Base-by-base conservation (phyloP, 768 basidiomycete genomes). In the Phlebiopsis flavidoalba region DNA sequence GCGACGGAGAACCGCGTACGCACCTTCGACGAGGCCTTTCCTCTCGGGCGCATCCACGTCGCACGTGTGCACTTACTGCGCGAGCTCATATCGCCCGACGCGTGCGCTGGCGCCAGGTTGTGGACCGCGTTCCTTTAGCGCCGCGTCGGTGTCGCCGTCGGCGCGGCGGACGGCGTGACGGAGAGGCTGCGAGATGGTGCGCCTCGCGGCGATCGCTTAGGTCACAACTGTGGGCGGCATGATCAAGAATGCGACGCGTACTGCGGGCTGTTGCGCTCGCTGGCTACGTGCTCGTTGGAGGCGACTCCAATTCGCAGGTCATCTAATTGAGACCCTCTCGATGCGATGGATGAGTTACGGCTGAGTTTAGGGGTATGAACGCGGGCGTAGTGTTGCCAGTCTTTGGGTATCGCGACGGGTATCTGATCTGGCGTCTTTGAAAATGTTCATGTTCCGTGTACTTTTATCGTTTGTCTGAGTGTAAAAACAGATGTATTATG, bases 231-330 rank as follows among this genome's bases (percentile, higher is more conserved):
- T 65, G 86, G 86, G 5, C 66, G 85, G 47, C 83, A 86, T n/a
- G 73, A 87, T 87, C 68, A 88, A 87, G 80, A 88, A 88, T 63
- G 83, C 83, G 1, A 81, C 80, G 17, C 73, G 83, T 59, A 88
- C 85, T 3, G 86, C 86, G n/a, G n/a, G n/a, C n/a, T n/a, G n/a
- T n/a, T n/a, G 37, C 79, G 80, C 56, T 83, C 83, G 54, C 74
- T 87, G 35, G 85, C 86, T 19, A 59, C 74, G n/a, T 8, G 82
- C 79, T 1, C 71, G 80, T 24, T 73, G 75, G 12, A 76, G 83
- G 69, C 69, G 67, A 49, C 73, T 87, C 3, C 67, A 65, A 8
- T 80, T 75, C 63, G n/a, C n/a, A n/a, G 70, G 65, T 48, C 84
- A 87, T 70, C 75, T 87, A 56, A 65, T 76, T 63, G 80, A 83